phyloP scores from a whole-genome alignment of 306 rosid genomes.

The Corylus avellana region DNA sequence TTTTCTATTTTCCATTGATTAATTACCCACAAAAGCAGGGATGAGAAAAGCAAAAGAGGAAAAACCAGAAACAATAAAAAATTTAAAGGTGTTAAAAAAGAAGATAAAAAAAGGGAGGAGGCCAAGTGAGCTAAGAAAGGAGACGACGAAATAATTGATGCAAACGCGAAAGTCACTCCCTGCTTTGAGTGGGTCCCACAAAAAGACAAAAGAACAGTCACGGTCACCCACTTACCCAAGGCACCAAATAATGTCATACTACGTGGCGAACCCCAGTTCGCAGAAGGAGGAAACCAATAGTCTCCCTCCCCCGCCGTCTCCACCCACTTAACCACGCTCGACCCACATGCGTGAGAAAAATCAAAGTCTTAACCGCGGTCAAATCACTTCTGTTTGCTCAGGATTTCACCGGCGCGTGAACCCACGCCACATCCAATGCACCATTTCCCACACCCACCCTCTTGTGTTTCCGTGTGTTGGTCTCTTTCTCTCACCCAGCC shows the following conservation, averaged over 20 bases:
- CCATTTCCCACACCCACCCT: not conserved
- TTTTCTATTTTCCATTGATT: no score
- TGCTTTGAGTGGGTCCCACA: slow-evolving; percentile 1
- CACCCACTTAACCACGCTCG: slow-evolving; percentile 5
- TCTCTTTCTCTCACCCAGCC: not conserved
- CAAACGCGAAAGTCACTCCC: not conserved
- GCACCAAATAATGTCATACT: not conserved
- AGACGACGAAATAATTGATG: not conserved
- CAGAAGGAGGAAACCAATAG: not conserved
- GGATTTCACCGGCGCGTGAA: not conserved
- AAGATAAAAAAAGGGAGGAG: not conserved
- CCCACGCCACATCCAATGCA: not conserved
- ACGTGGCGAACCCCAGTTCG: slow-evolving; percentile 32
- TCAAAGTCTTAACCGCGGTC: not conserved
- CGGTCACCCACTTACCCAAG: slow-evolving; percentile 19
- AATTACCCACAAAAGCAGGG: not conserved
- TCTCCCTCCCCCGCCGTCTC: not conserved
- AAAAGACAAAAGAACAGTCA: not conserved
- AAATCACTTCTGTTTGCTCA: not conserved
- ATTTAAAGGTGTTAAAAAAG: not conserved
- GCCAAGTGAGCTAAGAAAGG: not conserved
- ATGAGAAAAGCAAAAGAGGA: not conserved
- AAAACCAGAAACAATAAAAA: no score
- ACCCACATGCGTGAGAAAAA: not conserved
- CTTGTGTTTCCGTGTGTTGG: not conserved